These are phyloP conservation scores for Lithocarpus polystachyus DNA, from an alignment of 306 rosid genomes.

Conservation along the genomic window DNA sequence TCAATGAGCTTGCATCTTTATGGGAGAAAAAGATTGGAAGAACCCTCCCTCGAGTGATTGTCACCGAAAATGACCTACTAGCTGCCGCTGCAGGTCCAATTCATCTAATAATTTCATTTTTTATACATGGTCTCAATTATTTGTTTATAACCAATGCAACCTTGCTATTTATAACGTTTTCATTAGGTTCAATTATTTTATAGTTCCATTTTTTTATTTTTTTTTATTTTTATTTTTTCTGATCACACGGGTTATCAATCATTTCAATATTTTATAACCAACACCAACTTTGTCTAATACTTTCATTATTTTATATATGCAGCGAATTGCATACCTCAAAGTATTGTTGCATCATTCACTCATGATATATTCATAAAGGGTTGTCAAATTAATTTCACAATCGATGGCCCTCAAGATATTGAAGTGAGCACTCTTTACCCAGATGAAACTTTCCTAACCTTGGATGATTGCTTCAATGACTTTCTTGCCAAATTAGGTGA, in stretches of 20 bases:
- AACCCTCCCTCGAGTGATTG: slow-evolving; percentile 51
- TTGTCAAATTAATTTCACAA: slow-evolving; percentile 47
- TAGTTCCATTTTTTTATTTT: too few relatives aligned
- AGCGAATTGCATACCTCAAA: slow-evolving; percentile 54
- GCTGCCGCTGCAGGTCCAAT: slow-evolving; percentile 56
- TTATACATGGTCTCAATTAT: neutral
- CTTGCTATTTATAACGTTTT: too few relatives aligned
- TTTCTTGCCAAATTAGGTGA: slow-evolving; percentile 30
- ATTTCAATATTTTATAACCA: too few relatives aligned
- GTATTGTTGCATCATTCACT: slow-evolving; percentile 72
- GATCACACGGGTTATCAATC: too few relatives aligned
- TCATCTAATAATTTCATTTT: neutral
- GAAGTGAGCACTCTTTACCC: slow-evolving; percentile 56
- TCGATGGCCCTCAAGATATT: slow-evolving; percentile 36
- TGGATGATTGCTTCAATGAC: slow-evolving; percentile 66
- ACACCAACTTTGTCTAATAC: neutral
- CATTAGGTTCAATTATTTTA: too few relatives aligned
- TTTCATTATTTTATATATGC: slow-evolving; percentile 3
- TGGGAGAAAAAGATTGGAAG: slow-evolving; percentile 67
- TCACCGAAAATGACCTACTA: slow-evolving; percentile 47
- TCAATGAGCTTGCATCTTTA: slow-evolving; percentile 55
- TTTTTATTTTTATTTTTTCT: too few relatives aligned
- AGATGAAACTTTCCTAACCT: slow-evolving; percentile 42
- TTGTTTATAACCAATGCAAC: too few relatives aligned
- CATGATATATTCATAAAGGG: slow-evolving; percentile 76